Conservation (phyloP, 345 rosid genomes). For the Ceriops tagal region DNA sequence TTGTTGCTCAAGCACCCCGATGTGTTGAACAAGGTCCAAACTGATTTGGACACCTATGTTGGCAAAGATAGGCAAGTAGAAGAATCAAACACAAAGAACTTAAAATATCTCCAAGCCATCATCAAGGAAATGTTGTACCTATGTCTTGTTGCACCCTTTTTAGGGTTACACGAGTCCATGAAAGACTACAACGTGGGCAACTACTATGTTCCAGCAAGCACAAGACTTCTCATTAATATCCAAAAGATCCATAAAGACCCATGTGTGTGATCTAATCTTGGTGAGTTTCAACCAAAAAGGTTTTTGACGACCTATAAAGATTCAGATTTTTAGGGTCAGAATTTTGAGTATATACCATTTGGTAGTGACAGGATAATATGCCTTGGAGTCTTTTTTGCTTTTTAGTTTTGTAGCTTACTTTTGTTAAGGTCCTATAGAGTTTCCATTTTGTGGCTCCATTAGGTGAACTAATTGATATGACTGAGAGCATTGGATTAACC, state of each 20-base stretch:
- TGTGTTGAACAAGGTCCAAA: constrained; percentile 4
- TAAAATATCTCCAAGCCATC: constrained; percentile 8
- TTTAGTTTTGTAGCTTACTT: constrained; percentile 9
- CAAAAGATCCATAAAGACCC: constrained; percentile 16
- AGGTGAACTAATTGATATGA: background rate
- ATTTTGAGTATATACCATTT: constrained; percentile 1
- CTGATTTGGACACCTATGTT: background rate
- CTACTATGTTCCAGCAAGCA: background rate
- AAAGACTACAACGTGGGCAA: constrained; percentile 5
- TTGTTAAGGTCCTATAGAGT: constrained; percentile 5
- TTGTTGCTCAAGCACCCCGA: too few species aligned
- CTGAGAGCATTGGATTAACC: too few species aligned
- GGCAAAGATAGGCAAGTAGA: constrained; percentile 12
- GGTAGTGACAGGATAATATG: constrained; percentile 6
- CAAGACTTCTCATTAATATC: background rate
- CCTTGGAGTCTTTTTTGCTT: background rate
- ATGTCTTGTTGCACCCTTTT: background rate
- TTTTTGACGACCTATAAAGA: background rate
- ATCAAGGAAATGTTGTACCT: constrained; percentile 14
- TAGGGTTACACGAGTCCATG: background rate
- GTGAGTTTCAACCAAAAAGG: background rate
- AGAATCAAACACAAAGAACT: constrained; percentile 6
- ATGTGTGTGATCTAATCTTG: background rate
- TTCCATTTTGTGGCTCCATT: background rate
- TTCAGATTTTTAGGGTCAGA: background rate